Conservation (phyloP, 2,329 filamentous ascomycete species). For the Fusarium euwallaceae region DNA sequence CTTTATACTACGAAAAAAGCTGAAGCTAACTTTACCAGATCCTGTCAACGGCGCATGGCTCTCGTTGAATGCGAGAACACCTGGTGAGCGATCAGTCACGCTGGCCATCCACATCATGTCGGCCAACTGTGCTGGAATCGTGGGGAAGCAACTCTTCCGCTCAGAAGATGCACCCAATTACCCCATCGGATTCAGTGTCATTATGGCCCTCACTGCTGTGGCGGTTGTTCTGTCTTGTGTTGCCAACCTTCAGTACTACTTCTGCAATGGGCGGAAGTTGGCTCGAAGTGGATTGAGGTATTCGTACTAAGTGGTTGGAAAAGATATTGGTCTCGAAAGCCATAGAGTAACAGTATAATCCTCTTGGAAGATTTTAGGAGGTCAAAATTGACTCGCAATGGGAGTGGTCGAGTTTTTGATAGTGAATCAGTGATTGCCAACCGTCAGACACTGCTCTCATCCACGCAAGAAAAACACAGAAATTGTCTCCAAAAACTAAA, state of each 20-base stretch:
- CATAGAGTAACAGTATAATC: accelerated
- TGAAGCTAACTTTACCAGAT: constrained; percentile 6
- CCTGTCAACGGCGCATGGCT: constrained; percentile 46
- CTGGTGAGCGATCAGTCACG: constrained; percentile 45
- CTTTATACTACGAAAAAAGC: no score
- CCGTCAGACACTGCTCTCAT: not conserved
- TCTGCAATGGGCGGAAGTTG: constrained; percentile 23
- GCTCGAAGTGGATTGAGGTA: constrained; percentile 18
- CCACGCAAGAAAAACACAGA: not conserved
- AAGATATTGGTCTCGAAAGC: accelerated
- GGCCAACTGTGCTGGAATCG: constrained; percentile 46
- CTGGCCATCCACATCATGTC: constrained; percentile 48
- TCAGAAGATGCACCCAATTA: constrained; percentile 45
- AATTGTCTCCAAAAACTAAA: not conserved
- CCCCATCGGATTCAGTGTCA: constrained; percentile 39
- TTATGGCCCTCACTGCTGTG: constrained; percentile 28
- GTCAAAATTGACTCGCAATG: not conserved
- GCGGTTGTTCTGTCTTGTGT: constrained; percentile 24
- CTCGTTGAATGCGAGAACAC: constrained; percentile 43
- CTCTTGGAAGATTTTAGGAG: not conserved
- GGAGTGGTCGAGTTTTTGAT: not conserved
- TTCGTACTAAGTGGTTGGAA: constrained; percentile 6
- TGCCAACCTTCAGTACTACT: constrained; percentile 35
- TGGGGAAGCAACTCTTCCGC: constrained; percentile 45
- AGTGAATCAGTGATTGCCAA: constrained; percentile 10